A percentile compares a stretch with the other conserved stretches of the same genome.
Conservation (phyloP, 495 filamentous ascomycete species). For the Tuber brumale region DNA sequence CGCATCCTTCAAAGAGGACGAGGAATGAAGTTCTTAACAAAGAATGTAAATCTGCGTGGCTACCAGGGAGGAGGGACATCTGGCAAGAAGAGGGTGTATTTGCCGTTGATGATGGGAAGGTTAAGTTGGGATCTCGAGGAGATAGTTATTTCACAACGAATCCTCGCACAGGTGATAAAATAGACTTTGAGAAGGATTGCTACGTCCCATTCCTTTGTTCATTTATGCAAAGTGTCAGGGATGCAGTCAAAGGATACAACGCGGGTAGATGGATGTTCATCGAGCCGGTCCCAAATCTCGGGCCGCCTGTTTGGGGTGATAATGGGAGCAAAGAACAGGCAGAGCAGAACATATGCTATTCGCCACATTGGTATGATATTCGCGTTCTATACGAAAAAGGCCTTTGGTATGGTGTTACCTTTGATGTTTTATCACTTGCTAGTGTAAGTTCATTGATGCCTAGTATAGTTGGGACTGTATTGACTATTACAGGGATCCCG, state of each 20-base stretch:
- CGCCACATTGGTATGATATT: slow-evolving; percentile 71
- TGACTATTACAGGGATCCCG: slow-evolving; percentile 32
- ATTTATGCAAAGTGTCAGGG: slow-evolving; percentile 23
- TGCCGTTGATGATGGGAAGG: slow-evolving; percentile 45
- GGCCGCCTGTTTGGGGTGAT: slow-evolving; percentile 45
- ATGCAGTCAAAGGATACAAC: slow-evolving; percentile 21
- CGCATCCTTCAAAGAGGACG: slow-evolving; percentile 34
- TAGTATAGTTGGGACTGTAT: background rate
- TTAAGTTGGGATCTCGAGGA: slow-evolving; percentile 29
- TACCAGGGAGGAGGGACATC: slow-evolving; percentile 31
- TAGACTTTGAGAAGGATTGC: slow-evolving; percentile 54
- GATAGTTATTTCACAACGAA: slow-evolving; percentile 55
- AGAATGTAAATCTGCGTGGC: slow-evolving; percentile 27
- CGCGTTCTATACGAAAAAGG: slow-evolving; percentile 65
- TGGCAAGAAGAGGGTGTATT: slow-evolving; percentile 40
- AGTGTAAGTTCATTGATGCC: slow-evolving; percentile 11
- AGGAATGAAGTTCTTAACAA: slow-evolving; percentile 29
- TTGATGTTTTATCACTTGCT: slow-evolving; percentile 53
- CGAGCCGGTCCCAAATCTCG: slow-evolving; percentile 39
- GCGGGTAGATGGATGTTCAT: slow-evolving; percentile 37
- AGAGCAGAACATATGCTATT: slow-evolving; percentile 63
- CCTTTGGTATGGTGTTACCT: slow-evolving; percentile 59
- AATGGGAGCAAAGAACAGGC: slow-evolving; percentile 42
- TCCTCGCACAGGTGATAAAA: slow-evolving; percentile 53
- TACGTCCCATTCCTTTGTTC: slow-evolving; percentile 39